Conservation (phyloP, 2,329 filamentous ascomycete species). For the Teratosphaeria zuluensis region DNA sequence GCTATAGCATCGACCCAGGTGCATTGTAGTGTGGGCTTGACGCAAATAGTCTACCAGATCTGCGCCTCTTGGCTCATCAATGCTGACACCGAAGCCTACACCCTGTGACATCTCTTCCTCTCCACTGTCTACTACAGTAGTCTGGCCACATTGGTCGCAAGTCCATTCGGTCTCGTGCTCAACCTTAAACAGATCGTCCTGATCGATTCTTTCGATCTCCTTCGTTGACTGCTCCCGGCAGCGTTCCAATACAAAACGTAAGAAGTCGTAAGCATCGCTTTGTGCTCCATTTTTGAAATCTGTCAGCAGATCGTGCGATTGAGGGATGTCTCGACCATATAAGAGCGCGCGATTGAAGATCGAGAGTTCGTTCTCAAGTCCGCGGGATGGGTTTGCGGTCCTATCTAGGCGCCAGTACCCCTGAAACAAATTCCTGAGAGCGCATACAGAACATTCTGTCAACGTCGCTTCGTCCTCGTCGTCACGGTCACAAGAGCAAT, state of each 20-base stretch:
- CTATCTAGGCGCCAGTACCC: neutral
- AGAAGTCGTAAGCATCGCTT: neutral
- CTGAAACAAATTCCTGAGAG: neutral
- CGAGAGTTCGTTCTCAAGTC: neutral
- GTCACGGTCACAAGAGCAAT: neutral
- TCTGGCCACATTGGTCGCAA: neutral
- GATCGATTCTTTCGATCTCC: neutral
- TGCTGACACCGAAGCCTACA: neutral
- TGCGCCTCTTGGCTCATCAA: neutral
- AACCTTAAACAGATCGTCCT: neutral
- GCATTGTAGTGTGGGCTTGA: neutral
- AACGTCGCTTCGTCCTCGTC: neutral
- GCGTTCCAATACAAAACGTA: neutral
- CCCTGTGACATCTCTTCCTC: neutral
- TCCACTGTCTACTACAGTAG: too few species aligned
- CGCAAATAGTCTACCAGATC: neutral
- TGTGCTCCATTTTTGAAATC: neutral
- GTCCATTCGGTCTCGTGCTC: neutral
- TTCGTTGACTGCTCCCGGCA: neutral
- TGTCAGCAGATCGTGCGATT: neutral
- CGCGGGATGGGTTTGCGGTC: neutral
- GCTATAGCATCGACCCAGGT: neutral
- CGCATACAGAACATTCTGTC: neutral
- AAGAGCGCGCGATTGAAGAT: neutral
- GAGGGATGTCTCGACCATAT: neutral